phyloP scores from a whole-genome alignment of 2,329 filamentous ascomycete species.

The Gliomastix tumulicola region DNA sequence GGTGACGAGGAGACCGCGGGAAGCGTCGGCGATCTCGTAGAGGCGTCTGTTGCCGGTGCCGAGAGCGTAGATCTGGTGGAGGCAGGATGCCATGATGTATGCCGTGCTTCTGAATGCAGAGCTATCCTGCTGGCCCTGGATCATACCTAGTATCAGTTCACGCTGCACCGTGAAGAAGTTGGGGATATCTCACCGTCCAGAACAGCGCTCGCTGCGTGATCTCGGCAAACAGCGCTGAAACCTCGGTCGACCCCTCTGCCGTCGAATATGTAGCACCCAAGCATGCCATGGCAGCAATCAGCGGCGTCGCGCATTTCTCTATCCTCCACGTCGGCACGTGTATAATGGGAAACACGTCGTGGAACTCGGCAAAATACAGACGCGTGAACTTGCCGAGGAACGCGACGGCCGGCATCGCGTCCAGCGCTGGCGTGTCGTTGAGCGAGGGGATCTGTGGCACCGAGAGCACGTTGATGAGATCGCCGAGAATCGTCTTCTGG shows the following conservation, averaged over 20 bases:
- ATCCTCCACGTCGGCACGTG: slow-evolving; percentile 19
- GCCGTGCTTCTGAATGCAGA: slow-evolving; percentile 10
- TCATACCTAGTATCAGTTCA: not conserved
- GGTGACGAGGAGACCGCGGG: slow-evolving; percentile 16
- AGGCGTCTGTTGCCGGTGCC: slow-evolving; percentile 20
- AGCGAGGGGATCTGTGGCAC: slow-evolving; percentile 1
- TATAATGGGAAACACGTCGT: slow-evolving; percentile 18
- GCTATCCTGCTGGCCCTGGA: not conserved
- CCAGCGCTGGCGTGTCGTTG: slow-evolving; percentile 2
- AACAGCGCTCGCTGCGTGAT: slow-evolving; percentile 17
- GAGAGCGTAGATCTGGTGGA: slow-evolving; percentile 22
- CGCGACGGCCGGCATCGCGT: not conserved
- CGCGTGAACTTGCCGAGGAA: slow-evolving; percentile 6
- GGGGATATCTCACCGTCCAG: slow-evolving; percentile 13
- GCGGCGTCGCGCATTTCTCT: slow-evolving; percentile 10
- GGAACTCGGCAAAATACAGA: slow-evolving; percentile 16
- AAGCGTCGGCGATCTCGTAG: slow-evolving; percentile 18
- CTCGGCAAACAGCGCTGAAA: slow-evolving; percentile 13
- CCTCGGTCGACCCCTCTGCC: slow-evolving; percentile 6
- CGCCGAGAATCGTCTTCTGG: slow-evolving; percentile 1
- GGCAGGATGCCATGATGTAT: slow-evolving; percentile 17
- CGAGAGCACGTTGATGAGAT: not conserved
- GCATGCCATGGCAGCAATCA: slow-evolving; percentile 19
- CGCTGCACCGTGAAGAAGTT: not conserved
- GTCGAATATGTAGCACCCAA: slow-evolving; percentile 15